Percentiles rank a stretch among this genome's conserved stretches.
phyloP scores from a whole-genome alignment of 2,329 filamentous ascomycete species.

The Verticillium nubilum region DNA sequence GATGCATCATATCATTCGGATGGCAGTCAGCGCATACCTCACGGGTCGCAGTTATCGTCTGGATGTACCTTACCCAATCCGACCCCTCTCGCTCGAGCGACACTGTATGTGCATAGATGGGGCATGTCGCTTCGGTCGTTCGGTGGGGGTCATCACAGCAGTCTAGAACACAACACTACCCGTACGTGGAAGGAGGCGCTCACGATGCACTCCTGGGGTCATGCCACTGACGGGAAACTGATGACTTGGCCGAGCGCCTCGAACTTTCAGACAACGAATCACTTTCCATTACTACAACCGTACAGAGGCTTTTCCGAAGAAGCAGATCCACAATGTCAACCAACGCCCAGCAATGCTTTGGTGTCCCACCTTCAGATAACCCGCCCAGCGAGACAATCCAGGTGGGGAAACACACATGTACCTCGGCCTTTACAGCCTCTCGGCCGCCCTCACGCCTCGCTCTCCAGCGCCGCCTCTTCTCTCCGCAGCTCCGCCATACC shows the following conservation, averaged over 20 bases:
- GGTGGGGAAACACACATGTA: background rate
- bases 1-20: background rate
- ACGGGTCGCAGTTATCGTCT: background rate
- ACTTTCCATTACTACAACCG: background rate
- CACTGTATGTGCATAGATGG: too few species aligned
- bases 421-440: background rate
- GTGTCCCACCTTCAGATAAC: background rate
- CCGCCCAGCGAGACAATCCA: background rate
- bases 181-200: background rate
- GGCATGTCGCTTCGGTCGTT: background rate
- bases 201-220: background rate
- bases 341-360: background rate
- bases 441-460: background rate
- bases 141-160: background rate
- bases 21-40: background rate
- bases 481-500: slow-evolving; percentile 29
- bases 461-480: slow-evolving; percentile 24
- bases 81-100: background rate
- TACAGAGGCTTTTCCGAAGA: background rate
- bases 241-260: background rate
- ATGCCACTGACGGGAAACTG: background rate
- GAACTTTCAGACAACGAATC: background rate
- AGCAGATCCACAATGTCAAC: background rate
- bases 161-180: background rate
- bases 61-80: background rate